Evolutionary conservation across 345 rosid genomes (phyloP), one percentile per base, ranked within the genome.

Genomic region (Erucastrum elatum): DNA sequence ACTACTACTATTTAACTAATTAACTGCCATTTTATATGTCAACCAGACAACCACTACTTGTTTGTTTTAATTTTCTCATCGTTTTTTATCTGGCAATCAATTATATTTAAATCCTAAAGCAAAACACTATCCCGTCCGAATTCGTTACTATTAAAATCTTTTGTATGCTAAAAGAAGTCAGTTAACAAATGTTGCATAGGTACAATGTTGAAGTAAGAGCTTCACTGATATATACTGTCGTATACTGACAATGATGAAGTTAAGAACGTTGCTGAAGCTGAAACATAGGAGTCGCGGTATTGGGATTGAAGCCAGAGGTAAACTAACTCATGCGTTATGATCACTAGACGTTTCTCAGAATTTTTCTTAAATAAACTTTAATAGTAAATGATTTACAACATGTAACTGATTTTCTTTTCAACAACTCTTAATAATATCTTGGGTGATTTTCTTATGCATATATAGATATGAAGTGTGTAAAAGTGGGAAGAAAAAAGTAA

Each of bases 401-500:
- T 16, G 15, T 17, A 7, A 11, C 56, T 27, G 37, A 8, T 68
- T 68, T 46, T 5, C 29, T 68, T 46, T 68, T 27, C 39, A 68
- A 46, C 60, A 68, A 46, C 60, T 46, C 59, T 13, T 68, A 9
- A 29, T 68, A 15, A 46, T 16, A 27, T 46, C 9, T 68, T n/a
- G 25, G 17, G 7, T 46, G 60, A 29, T 46, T 46, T 27, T 27
- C 35, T 68, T 27, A 12, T 25, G 56, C 34, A 41, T 41, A 11
- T 39, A 66, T 49, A 49, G 55, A 17, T 66, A 30, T 31, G 66
- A 25, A 56, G 30, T 33, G 53, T 15, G 60, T 55, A 51, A 65
- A 70, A 77, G 76, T 64, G 66, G 76, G 76, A 12, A 39, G 3
- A 16, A 53, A 77, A 56, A 64, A 77, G 81, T 55, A 64, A n/a